Evolutionary conservation across 805 yeast species (phyloP).

Genomic region (Candida alai): DNA sequence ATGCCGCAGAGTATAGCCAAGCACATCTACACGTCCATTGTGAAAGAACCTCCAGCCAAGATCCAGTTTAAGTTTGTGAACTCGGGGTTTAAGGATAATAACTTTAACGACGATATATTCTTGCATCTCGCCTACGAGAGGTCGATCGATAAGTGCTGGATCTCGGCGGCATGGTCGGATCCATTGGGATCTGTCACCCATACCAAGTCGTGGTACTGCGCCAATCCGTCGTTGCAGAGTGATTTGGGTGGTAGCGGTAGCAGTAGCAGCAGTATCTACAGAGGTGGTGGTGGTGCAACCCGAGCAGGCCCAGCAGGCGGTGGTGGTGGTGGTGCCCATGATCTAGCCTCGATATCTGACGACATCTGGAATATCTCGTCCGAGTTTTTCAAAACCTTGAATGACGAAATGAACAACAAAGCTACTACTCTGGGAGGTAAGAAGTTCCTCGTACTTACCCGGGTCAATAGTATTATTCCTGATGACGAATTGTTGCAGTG

Average conservation of each 20-base stretch:
- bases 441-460: slow-evolving; percentile 61
- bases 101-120: slow-evolving; percentile 60
- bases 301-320: no score
- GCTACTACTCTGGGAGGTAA: slow-evolving; percentile 44
- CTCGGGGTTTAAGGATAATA: slow-evolving; percentile 14
- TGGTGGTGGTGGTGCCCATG: slow-evolving; percentile 15
- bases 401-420: slow-evolving; percentile 28
- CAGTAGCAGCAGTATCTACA: slow-evolving; percentile 1
- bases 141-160: slow-evolving; percentile 78
- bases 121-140: slow-evolving; percentile 85
- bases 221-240: slow-evolving; percentile 17
- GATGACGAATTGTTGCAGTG: slow-evolving; percentile 80
- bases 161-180: slow-evolving; percentile 86
- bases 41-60: slow-evolving; percentile 34
- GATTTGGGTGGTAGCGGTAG: no score
- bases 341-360: slow-evolving; percentile 50
- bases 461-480: slow-evolving; percentile 70
- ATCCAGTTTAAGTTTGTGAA: slow-evolving; percentile 34
- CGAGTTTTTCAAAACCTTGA: slow-evolving; percentile 36
- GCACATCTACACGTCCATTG: slow-evolving; percentile 28
- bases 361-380: slow-evolving; percentile 64
- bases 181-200: slow-evolving; percentile 65
- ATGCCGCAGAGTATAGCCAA: slow-evolving; percentile 12
- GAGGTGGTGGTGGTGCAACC: no score
- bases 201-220: slow-evolving; percentile 62